A percentile compares a stretch with the other conserved stretches of the same genome.
Evolutionary conservation across 2,329 filamentous ascomycete species (phyloP).

Genomic region (Hysterium pulicare): DNA sequence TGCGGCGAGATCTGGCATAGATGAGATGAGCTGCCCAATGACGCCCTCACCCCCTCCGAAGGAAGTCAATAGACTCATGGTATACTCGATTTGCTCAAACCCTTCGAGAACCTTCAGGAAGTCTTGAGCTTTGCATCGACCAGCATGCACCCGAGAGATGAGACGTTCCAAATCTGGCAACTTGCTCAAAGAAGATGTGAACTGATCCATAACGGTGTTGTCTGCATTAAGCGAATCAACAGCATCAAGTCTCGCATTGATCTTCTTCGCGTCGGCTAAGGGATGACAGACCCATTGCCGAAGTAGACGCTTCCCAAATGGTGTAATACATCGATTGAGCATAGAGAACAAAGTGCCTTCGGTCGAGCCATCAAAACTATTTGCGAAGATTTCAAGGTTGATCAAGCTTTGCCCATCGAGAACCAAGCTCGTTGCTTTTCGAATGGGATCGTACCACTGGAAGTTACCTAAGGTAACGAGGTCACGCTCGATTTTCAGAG

Average conservation of each 20-base stretch:
- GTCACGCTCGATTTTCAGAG: constrained; percentile 81
- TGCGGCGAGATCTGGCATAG: constrained; percentile 79
- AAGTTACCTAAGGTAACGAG: constrained; percentile 90
- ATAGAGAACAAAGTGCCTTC: constrained; percentile 88
- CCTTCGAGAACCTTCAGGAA: constrained; percentile 92
- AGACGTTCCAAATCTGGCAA: constrained; percentile 92
- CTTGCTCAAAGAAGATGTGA: constrained; percentile 81
- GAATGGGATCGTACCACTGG: constrained; percentile 86
- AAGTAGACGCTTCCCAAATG: constrained; percentile 94
- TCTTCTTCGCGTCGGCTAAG: constrained; percentile 77
- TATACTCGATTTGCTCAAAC: constrained; percentile 97
- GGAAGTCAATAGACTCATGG: constrained; percentile 72
- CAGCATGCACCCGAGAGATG: constrained; percentile 91
- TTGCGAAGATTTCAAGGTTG: constrained; percentile 96
- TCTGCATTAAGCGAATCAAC: constrained; percentile 91
- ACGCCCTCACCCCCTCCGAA: constrained; percentile 77
- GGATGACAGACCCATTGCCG: constrained; percentile 98
- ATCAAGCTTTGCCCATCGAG: constrained; percentile 94
- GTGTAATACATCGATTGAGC: constrained; percentile 90
- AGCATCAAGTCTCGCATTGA: constrained; percentile 91
- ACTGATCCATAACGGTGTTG: constrained; percentile 74
- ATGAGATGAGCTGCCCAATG: constrained; percentile 74
- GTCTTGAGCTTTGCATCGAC: constrained; percentile 83
- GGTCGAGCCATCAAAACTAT: constrained; percentile 78
- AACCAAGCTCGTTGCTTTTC: constrained; percentile 82